Evolutionary conservation across 2,329 filamentous ascomycete species (phyloP), one percentile per base, ranked within the genome.

Genomic region (Botrytis tulipae): DNA sequence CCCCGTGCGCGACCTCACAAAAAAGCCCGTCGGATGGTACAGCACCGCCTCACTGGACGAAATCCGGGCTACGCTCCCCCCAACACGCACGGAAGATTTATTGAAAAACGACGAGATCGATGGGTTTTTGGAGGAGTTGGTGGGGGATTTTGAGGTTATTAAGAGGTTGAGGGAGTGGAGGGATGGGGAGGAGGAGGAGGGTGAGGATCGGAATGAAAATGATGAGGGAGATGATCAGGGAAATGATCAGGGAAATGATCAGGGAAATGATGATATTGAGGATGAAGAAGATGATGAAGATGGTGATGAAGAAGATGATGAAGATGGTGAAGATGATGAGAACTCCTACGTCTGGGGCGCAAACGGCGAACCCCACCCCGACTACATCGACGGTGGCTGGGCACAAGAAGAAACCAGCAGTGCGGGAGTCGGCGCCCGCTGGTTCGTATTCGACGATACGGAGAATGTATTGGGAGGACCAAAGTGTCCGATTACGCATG

Each of bases 241-340:
- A 32, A 6, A 37, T 40, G 37, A 40, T 2, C 10, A 40, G 1
- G 37, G 2, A 12, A 1, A 40, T 40, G 37, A 40, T 40, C 1
- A 40, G 10, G 37, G 37, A 1, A 9, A 40, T 40, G 37, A 10
- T 40, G 9, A 40, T 40, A 40, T 12, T 40, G 37, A 40, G 37
- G 9, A 40, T 12, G 37, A 25, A 0, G 42, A 40, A 0, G 32
- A 25, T 1, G 6, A 48, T 25, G 29, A 25, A 0, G n/a, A 37
- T 10, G 20, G 3, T 22, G 44, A 10, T 1, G 37, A 25, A 1
- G 42, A 51, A 1, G 44, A 25, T 1, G 5, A 46, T 25, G 29
- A 25, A 0, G n/a, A 37, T 10, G 20, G 4, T 22, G 44, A 51
- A 3, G 48, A 51, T 1, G 48, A 25, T 4, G 46, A 67, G 6